Evolutionary conservation across 768 basidiomycete genomes (phyloP), one percentile per base, ranked within the genome.

Genomic region (Royoungia palumana): DNA sequence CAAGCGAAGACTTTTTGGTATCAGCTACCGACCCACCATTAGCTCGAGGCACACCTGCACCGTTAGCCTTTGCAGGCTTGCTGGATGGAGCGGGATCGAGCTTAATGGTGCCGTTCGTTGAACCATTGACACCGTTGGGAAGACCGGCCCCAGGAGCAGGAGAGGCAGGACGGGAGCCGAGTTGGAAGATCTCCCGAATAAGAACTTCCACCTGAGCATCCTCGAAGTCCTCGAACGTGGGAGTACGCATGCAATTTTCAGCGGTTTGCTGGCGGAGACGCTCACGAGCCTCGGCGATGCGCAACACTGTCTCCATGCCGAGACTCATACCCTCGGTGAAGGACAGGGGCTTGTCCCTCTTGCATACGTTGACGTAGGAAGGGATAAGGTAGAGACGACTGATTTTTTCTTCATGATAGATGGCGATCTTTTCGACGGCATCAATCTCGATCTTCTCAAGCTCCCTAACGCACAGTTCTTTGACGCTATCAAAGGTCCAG

Each of bases 401-500:
- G 44, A 76, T 60, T 4, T 30, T 59, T 53, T 71, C 61, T 3
- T 60, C 52, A 11, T 72, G 72, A 35, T 75, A 75, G 2, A 76
- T 65, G 4, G 61, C 17, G 8, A 77, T 69, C 17, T 71, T 68
- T 1, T 70, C 64, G 7, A 75, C 61, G 0, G 72, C 47, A 9
- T 65, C 63, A 19, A 76, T 59, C 0, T 57, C 54, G 12, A 74
- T 53, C 32, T 64, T 67, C 48, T 75, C 67, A 4, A 78, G 63
- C 42, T 75, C 68, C 0, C 69, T 61, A 13, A 75, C 64, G 1
- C 68, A 66, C 35, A 77, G 49, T 17, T 61, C 56, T 25, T 74
- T 71, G 49, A 78, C 69, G 27, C 53, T 64, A 44, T 63, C 56
- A 51, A 77, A 77, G 0, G 65, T 61, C 74, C 73, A 78, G 28